Evolutionary conservation across 305 asterid genomes (phyloP).

Genomic region (Solanum aculeatissimum): DNA sequence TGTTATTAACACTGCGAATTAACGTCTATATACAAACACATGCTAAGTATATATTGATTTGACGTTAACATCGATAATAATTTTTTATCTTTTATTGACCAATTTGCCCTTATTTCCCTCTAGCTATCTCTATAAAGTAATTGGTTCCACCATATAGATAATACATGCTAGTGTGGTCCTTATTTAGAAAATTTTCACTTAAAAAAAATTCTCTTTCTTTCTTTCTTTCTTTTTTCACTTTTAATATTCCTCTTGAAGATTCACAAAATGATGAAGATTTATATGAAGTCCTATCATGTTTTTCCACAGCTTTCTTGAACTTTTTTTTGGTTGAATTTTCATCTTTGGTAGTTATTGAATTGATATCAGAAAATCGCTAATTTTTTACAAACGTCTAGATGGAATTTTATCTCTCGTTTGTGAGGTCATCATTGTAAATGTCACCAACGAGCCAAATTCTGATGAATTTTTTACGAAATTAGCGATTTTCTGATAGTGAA

Average conservation of each 20-base stretch:
- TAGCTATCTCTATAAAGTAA: slow-evolving; percentile 18
- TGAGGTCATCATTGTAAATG: neutral
- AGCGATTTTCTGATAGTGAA: neutral
- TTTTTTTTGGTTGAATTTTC: slow-evolving; percentile 10
- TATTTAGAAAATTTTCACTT: slow-evolving; percentile 3
- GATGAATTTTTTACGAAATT: neutral
- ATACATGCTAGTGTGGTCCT: slow-evolving; percentile 40
- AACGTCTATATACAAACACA: neutral
- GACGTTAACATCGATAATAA: neutral
- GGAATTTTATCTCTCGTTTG: neutral
- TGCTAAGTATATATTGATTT: neutral
- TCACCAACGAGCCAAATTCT: neutral
- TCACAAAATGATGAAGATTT: neutral
- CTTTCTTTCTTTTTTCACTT: neutral
- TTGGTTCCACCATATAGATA: slow-evolving; percentile 17
- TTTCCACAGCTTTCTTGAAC: slow-evolving; percentile 99
- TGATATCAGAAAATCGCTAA: neutral
- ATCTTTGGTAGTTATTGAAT: neutral
- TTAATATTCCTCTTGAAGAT: neutral
- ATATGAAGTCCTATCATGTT: slow-evolving; percentile 44
- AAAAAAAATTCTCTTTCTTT: neutral
- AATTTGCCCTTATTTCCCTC: slow-evolving; percentile 10
- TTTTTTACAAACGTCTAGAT: neutral
- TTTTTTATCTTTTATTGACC: neutral
- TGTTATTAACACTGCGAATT: neutral